Percentiles rank a stretch among this genome's conserved stretches.
Evolutionary conservation across 768 basidiomycete species (phyloP).

Genomic region (Lactifluus echinatus): DNA sequence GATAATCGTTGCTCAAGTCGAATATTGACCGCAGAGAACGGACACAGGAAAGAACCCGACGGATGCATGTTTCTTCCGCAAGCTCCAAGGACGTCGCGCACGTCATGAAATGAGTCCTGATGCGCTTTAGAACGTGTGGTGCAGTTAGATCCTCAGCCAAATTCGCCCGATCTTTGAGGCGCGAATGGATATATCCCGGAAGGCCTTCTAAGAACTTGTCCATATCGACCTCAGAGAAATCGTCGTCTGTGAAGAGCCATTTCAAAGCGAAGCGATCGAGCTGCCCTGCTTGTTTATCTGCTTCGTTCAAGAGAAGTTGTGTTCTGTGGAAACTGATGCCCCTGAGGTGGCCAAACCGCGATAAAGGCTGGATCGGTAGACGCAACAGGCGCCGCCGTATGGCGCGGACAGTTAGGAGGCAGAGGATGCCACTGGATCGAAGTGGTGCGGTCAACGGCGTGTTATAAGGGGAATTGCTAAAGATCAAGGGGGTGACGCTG

Average conservation of each 20-base stretch:
- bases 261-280: conserved; percentile 4
- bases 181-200: conserved; percentile 6
- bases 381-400: too few species aligned
- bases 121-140: not conserved
- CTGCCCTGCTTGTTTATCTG: not conserved
- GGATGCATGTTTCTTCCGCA: not conserved
- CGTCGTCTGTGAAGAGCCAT: conserved; percentile 6
- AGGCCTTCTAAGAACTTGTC: conserved; percentile 12
- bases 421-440: not conserved
- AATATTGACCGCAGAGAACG: conserved; percentile 4
- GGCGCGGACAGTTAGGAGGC: not conserved
- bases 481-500: conserved; percentile 9
- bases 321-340: not conserved
- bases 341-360: not conserved
- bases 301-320: not conserved
- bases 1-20: not conserved
- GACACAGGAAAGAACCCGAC: not conserved
- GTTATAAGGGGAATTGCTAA: conserved; percentile 6
- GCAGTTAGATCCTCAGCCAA: not conserved
- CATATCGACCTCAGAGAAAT: conserved; percentile 7
- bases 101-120: conserved; percentile 6
- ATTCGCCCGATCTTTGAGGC: not conserved
- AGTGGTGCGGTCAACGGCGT: conserved; percentile 9
- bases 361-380: not conserved
- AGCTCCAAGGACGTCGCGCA: conserved; percentile 5